phyloP scores from a whole-genome alignment of 768 basidiomycete genomes.

The Rhizopogon vesiculosus region DNA sequence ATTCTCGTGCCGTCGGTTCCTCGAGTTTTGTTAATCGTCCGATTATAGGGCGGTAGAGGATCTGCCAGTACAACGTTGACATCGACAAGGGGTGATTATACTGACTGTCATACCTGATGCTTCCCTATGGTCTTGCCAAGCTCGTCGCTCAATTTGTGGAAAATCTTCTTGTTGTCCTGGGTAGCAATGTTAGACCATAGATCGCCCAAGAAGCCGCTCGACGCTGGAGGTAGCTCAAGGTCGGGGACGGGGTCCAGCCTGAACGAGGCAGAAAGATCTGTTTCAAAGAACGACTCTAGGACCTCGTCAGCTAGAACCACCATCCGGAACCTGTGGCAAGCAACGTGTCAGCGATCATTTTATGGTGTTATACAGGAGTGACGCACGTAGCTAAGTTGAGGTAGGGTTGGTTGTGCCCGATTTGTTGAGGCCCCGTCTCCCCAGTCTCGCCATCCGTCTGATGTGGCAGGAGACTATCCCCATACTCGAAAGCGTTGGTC shows the following conservation, averaged over 20 bases:
- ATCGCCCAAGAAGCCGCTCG: slow-evolving; percentile 69
- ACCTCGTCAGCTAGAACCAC: slow-evolving; percentile 96
- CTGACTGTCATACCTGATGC: slow-evolving; percentile 58
- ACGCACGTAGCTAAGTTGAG: slow-evolving; percentile 84
- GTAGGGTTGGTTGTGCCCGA: slow-evolving; percentile 83
- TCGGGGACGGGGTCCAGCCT: slow-evolving; percentile 67
- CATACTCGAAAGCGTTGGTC: slow-evolving; percentile 98
- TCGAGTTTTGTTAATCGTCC: slow-evolving; percentile 79
- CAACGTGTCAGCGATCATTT: slow-evolving; percentile 6
- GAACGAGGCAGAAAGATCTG: slow-evolving; percentile 88
- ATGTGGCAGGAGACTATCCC: slow-evolving; percentile 79
- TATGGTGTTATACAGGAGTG: not conserved
- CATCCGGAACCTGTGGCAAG: slow-evolving; percentile 83
- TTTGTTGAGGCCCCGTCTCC: slow-evolving; percentile 38
- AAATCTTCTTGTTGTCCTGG: slow-evolving; percentile 88
- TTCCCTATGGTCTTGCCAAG: slow-evolving; percentile 93
- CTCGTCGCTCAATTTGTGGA: slow-evolving; percentile 91
- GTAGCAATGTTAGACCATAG: slow-evolving; percentile 88
- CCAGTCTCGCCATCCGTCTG: slow-evolving; percentile 27
- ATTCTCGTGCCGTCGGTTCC: slow-evolving; percentile 86
- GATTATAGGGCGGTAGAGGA: slow-evolving; percentile 77
- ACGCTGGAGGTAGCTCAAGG: slow-evolving; percentile 55
- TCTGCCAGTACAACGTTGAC: slow-evolving; percentile 30
- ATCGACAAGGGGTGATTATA: not conserved
- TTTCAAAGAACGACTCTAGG: slow-evolving; percentile 94